These are phyloP conservation scores for Aspergillus niger DNA, from an alignment of 2,329 filamentous ascomycete genomes.

Conservation along the genomic window DNA sequence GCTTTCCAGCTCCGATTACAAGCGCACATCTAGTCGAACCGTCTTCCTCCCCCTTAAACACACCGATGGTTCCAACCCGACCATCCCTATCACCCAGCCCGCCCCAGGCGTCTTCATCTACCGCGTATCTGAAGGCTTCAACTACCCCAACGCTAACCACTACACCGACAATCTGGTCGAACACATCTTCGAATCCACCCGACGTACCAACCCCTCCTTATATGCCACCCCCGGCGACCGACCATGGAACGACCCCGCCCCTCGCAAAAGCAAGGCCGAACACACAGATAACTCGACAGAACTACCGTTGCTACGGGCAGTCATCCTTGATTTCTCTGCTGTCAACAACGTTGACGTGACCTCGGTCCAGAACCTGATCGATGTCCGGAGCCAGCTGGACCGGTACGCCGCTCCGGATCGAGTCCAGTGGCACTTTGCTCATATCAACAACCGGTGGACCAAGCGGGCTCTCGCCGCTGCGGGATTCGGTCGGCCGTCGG, in stretches of 20 bases:
- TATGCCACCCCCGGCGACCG: slow-evolving; percentile 71
- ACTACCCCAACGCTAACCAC: slow-evolving; percentile 90
- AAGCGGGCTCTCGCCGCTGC: slow-evolving; percentile 83
- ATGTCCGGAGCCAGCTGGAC: slow-evolving; percentile 90
- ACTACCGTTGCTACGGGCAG: slow-evolving; percentile 73
- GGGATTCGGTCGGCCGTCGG: slow-evolving; percentile 66
- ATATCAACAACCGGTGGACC: slow-evolving; percentile 89
- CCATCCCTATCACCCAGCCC: slow-evolving; percentile 73
- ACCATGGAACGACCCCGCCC: slow-evolving; percentile 92
- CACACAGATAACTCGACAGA: slow-evolving; percentile 49
- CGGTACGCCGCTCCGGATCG: slow-evolving; percentile 68
- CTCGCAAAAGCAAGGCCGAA: slow-evolving; percentile 51
- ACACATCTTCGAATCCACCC: slow-evolving; percentile 69
- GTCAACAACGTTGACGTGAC: slow-evolving; percentile 94
- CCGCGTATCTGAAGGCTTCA: slow-evolving; percentile 90
- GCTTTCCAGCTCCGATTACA: slow-evolving; percentile 33
- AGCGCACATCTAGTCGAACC: slow-evolving; percentile 63
- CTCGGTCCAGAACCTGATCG: slow-evolving; percentile 85
- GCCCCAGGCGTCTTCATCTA: slow-evolving; percentile 96
- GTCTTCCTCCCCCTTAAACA: slow-evolving; percentile 87
- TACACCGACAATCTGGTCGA: slow-evolving; percentile 77
- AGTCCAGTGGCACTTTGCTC: slow-evolving; percentile 76
- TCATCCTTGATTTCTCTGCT: slow-evolving; percentile 88
- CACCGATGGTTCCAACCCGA: slow-evolving; percentile 86
- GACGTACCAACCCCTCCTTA: slow-evolving; percentile 73